Evolutionary conservation across 2,329 filamentous ascomycete genomes (phyloP), one percentile per base, ranked within the genome.

Genomic region (Didymella segeticola): DNA sequence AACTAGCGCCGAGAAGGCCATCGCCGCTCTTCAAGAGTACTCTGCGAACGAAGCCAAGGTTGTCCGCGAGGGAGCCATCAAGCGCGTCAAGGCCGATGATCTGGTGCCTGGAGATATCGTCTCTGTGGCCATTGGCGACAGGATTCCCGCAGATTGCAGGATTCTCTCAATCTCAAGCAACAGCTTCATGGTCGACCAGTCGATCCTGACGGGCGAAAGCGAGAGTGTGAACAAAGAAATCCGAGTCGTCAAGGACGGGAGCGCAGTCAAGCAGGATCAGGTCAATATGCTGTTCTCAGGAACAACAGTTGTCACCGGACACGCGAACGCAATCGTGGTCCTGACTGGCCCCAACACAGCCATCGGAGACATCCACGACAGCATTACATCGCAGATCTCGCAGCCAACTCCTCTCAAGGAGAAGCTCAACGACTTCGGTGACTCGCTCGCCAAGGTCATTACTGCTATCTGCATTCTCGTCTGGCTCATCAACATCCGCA

Each of bases 291-390:
- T 99, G 56, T 99, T 99, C 79, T 99, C 96, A 1, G 96, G 96
- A 68, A 99, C 96, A 5, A 98, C 95, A 3, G 92, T 99, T 15
- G 93, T 97, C 17, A 96, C 90, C 61, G 95, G 95, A 58, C 91
- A 93, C 74, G 96, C 95, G 43, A 93, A 86, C 66, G 95, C 95
- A 36, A 80, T 98, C 47, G 95, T 99, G 22, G 93, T 92, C 58
- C 78, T 96, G 71, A 99, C 95, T 15, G 95, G 95, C 62, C 84
- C 87, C 41, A 90, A 86, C 69, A 99, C 95, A 22, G 95, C 95
- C 30, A 99, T 99, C 77, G 95, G 95, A 67, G 95, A 97, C 74
- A 99, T 99, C 61, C 95, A 99, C 74, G 95, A 98, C 78, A 98
- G 93, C 80, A 99, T 99, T 72, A 93, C 92, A 6, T 89, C 93